Conservation (phyloP, 2,329 filamentous ascomycete species). For the Tolypocladium ovalisporum region DNA sequence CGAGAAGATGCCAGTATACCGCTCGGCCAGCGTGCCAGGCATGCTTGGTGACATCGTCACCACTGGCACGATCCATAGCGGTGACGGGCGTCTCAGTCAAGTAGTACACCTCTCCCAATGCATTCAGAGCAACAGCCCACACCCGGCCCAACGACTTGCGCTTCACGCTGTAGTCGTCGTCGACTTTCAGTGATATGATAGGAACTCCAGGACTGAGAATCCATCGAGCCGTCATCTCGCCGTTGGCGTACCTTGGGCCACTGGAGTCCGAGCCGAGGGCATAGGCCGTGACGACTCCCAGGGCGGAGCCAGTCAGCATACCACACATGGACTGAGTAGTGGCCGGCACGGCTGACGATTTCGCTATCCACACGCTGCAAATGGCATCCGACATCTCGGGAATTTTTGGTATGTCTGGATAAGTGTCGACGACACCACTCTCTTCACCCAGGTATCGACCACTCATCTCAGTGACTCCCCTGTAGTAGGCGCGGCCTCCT, state of each 20-base stretch:
- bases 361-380: conserved; percentile 82
- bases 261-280: conserved; percentile 52
- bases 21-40: conserved; percentile 75
- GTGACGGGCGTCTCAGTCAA: conserved; percentile 59
- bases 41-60: conserved; percentile 48
- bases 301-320: conserved; percentile 72
- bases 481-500: conserved; percentile 70
- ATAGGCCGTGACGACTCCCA: conserved; percentile 74
- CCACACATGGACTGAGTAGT: conserved; percentile 70
- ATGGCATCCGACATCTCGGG: conserved; percentile 60
- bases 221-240: conserved; percentile 82
- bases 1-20: conserved; percentile 71
- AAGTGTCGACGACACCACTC: conserved; percentile 47
- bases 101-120: conserved; percentile 84
- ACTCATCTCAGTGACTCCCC: conserved; percentile 60
- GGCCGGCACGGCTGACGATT: conserved; percentile 59
- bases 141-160: conserved; percentile 61
- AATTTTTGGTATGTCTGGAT: conserved; percentile 67
- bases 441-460: conserved; percentile 63
- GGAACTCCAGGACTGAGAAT: conserved; percentile 85
- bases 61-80: conserved; percentile 34
- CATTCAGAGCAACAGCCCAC: conserved; percentile 91
- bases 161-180: conserved; percentile 67
- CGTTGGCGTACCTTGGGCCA: conserved; percentile 54
- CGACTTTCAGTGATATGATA: conserved; percentile 72